A percentile compares a stretch with the other conserved stretches of the same genome.
phyloP scores from a whole-genome alignment of 345 rosid species.

The Raphanus sativus region DNA sequence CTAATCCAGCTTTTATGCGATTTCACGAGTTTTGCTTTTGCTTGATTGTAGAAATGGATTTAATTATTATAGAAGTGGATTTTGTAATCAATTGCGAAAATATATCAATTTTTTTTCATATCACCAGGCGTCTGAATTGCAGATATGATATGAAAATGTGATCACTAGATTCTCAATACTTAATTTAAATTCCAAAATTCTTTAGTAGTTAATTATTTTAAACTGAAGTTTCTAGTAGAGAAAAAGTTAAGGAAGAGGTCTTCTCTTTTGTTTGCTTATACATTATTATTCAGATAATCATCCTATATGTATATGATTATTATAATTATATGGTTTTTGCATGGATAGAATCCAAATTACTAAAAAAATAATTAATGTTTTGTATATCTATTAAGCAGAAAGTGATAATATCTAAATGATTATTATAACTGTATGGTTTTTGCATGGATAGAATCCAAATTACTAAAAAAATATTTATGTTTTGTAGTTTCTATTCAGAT shows the following conservation, averaged over 20 bases:
- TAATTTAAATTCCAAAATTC: not conserved
- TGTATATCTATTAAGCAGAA: too few relatives aligned
- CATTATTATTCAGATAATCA: not conserved
- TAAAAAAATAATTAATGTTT: not conserved
- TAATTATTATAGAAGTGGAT: too few relatives aligned
- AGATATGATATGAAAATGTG: too few relatives aligned
- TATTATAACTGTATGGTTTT: not conserved
- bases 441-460: slow-evolving; percentile 16
- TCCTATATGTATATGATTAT: not conserved
- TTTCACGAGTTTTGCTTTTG: not conserved
- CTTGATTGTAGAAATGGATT: not conserved
- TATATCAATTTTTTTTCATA: not conserved
- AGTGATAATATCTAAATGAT: not conserved
- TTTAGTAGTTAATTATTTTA: not conserved
- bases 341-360: slow-evolving; percentile 13
- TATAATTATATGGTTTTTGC: slow-evolving; percentile 4
- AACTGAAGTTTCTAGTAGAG: slow-evolving; percentile 7
- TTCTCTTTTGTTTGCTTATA: slow-evolving; percentile 15
- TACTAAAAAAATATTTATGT: slow-evolving; percentile 3
- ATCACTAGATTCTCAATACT: not conserved
- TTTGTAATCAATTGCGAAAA: too few relatives aligned
- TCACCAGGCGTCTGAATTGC: slow-evolving; percentile 15
- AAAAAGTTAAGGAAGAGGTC: not conserved
- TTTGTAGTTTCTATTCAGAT: not conserved
- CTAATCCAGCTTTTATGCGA: not conserved